Conservation (phyloP, 192 early-diverging fungal species). For the Powellomyces hirtus region DNA sequence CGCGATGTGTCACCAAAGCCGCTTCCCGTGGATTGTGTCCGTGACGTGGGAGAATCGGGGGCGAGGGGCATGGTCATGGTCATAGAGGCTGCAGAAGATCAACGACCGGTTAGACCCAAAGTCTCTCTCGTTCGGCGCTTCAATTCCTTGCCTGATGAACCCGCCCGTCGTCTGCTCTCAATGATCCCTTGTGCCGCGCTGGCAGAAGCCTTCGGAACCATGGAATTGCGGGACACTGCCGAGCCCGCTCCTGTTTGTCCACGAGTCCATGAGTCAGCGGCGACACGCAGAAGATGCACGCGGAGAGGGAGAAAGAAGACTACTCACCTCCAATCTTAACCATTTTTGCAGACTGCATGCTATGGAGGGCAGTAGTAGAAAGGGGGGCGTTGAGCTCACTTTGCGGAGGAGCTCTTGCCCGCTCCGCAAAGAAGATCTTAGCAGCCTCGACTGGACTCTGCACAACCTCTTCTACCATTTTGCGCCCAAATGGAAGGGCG, state of each 20-base stretch:
- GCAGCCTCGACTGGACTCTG: slow-evolving; percentile 17
- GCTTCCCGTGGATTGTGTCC: background rate
- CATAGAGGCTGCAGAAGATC: background rate
- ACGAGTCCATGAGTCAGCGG: too few species aligned
- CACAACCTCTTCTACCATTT: slow-evolving; percentile 5
- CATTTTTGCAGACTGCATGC: too few species aligned
- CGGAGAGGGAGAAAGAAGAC: too few species aligned
- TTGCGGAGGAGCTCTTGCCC: background rate
- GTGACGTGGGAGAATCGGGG: background rate
- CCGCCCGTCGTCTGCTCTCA: background rate
- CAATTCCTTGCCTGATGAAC: background rate
- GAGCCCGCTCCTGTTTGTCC: too few species aligned
- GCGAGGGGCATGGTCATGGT: background rate
- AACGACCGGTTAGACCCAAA: too few species aligned
- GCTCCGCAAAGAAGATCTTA: slow-evolving; percentile 15
- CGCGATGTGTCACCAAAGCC: background rate
- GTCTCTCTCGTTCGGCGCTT: too few species aligned
- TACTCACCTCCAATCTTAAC: background rate
- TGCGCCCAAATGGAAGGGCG: background rate
- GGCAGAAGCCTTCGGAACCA: too few species aligned
- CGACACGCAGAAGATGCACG: too few species aligned
- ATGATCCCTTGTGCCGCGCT: background rate
- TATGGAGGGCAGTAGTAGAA: too few species aligned
- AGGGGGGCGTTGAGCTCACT: too few species aligned
- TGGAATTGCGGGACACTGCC: too few species aligned